Percentiles rank a stretch among this genome's conserved stretches.
phyloP scores from a whole-genome alignment of 495 filamentous ascomycete genomes.

The Annulohypoxylon bovei region DNA sequence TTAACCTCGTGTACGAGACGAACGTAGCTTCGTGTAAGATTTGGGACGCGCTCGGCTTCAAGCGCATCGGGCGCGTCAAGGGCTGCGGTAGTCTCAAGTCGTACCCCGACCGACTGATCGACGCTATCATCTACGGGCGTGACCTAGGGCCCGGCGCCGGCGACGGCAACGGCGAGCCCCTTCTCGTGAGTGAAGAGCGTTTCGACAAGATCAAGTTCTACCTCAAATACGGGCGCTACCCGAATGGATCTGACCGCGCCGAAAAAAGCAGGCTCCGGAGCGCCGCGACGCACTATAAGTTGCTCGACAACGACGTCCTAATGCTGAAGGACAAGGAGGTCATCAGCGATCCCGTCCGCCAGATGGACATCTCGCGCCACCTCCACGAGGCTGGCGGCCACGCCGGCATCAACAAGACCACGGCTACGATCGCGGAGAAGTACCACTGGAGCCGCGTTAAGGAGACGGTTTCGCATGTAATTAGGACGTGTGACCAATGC shows the following conservation, averaged over 20 bases:
- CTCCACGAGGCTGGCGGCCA: slow-evolving; percentile 78
- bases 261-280: slow-evolving; percentile 94
- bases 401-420: slow-evolving; percentile 98
- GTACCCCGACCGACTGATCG: slow-evolving; percentile 80
- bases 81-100: slow-evolving; percentile 86
- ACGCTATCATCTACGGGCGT: slow-evolving; percentile 96
- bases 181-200: slow-evolving; percentile 92
- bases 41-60: slow-evolving; percentile 98
- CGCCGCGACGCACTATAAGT: slow-evolving; percentile 95
- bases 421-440: slow-evolving; percentile 89
- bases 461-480: slow-evolving; percentile 93
- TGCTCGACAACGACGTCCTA: slow-evolving; percentile 78
- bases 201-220: slow-evolving; percentile 99
- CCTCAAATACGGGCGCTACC: slow-evolving; percentile 93
- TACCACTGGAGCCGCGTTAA: slow-evolving; percentile 99
- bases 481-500: slow-evolving; percentile 90
- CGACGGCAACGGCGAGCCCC: slow-evolving; percentile 68
- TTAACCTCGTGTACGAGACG: slow-evolving; percentile 98
- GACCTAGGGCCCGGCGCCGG: slow-evolving; percentile 65
- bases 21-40: slow-evolving; percentile 95
- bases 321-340: slow-evolving; percentile 99
- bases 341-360: slow-evolving; percentile 86
- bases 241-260: slow-evolving; percentile 89
- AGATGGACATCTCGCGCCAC: slow-evolving; percentile 86
- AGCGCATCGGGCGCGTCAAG: slow-evolving; percentile 92